Percentiles rank a stretch among this genome's conserved stretches.
These are phyloP conservation scores for Alnus rubra DNA, from an alignment of 306 rosid genomes.

Conservation along the genomic window DNA sequence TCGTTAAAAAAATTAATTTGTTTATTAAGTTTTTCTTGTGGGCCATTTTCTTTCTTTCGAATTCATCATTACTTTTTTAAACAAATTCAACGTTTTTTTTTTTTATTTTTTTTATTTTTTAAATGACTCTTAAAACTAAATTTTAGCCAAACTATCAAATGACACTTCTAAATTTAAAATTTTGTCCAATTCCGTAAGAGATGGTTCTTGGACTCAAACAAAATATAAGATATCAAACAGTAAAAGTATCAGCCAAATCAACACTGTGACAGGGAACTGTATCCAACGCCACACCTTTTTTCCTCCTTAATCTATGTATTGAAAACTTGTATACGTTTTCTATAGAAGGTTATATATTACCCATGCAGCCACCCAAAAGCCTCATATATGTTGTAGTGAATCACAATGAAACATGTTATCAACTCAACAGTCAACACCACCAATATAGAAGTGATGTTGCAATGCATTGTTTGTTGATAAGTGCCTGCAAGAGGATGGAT, in stretches of 20 bases:
- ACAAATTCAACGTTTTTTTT: too few species aligned
- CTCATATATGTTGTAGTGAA: background rate
- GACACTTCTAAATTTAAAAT: too few species aligned
- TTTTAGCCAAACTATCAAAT: too few species aligned
- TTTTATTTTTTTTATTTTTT: too few species aligned
- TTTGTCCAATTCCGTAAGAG: too few species aligned
- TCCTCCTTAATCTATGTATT: background rate
- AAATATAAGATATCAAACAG: too few species aligned
- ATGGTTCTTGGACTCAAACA: too few species aligned
- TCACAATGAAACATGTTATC: constrained; percentile 6
- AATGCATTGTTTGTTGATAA: background rate
- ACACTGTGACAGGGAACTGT: background rate
- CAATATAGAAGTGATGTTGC: background rate
- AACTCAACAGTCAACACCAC: background rate
- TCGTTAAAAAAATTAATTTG: too few species aligned
- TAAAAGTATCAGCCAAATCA: background rate
- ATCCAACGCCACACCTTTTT: background rate
- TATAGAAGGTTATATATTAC: background rate
- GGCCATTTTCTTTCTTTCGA: too few species aligned
- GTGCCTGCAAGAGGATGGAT: background rate
- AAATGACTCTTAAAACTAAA: too few species aligned
- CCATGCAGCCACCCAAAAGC: background rate
- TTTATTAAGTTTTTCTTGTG: too few species aligned
- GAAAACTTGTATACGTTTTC: constrained; percentile 15
- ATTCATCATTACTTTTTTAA: too few species aligned